Base-by-base conservation (phyloP, 305 asterid species). In the Lippia alba region DNA sequence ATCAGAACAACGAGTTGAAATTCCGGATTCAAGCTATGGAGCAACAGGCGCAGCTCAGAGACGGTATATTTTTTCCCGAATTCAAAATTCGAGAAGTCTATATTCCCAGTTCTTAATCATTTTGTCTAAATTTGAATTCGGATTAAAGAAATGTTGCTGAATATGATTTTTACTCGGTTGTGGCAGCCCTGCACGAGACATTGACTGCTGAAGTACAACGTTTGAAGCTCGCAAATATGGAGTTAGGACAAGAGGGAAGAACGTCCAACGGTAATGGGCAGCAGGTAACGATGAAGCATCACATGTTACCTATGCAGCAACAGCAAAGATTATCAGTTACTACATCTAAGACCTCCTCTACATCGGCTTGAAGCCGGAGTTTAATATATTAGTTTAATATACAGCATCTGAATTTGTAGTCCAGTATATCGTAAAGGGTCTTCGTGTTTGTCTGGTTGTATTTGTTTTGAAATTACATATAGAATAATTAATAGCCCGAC, bases 21-120 rank as follows among this genome's bases (percentile, higher is more conserved):
- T 85, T 87, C 76, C 96, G 96, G 36, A 69, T 93, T 80, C 94
- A 89, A 75, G 90, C 97, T 69, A 80, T 87, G 91, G 90, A 87
- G 80, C 96, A 93, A 73, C 97, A 93, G 77, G 84, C 94, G 41
- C 89, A 79, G 61, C 91, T 93, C 74, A 82, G 95, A 85, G 96
- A 91, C 64, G 98, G 98, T 92, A 87, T 61, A 64, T 49, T 10
- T 19, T 65, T 54, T 36, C 5, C 6, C 5, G 1, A 36, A 36
- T 12, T 30, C 14, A 19, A 39, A 6, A 39, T 44, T 11, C 12
- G 49, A 44, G 10, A 3, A 44, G 10, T 0, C 49, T 11, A 44
- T 36, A 36, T 44, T 44, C 49, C 49, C 12, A 44, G 12, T 10
- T 44, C 10, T 44, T 11, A 44, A 5, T 44, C 49, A 34, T 2